Base-by-base conservation (phyloP, 1,284 basidiomycete species). In the Leccinum subspadiceum region DNA sequence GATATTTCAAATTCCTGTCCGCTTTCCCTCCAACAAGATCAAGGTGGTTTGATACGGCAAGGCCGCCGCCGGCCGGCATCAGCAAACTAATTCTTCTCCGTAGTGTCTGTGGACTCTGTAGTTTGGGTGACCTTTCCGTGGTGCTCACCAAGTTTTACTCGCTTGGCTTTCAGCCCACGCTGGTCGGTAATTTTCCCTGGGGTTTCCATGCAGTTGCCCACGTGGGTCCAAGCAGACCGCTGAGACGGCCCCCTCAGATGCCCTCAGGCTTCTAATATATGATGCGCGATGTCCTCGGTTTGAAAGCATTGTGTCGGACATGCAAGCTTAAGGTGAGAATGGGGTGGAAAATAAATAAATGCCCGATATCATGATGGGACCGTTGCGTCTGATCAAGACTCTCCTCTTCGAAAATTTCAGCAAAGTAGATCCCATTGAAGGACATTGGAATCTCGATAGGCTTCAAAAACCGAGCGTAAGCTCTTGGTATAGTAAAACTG, bases 1-100 rank as follows among this genome's bases (percentile, higher is more conserved):
- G 39, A 9, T 49, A 68, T 68, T 68, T 68, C 60, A 68, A 68
- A 68, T 71, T 39, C 10, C 9, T 17, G 1, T 4, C 26, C 22
- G 44, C 20, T 29, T n/a, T 31, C 13, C 24, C 49, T 8, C 46
- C 20, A n/a, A 4, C 17, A 4, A 46, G 44, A 6, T 46, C 17
- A 13, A 17, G 31, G 31, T 33, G 31, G 31, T 33, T 33, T 33
- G 31, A 5, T 33, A 33, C 33, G 33, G 33, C 33, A 33, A 12
- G 26, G 31, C 33, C 33, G 33, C 33, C 8, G 29, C 29, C 29
- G 29, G 29, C 29, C 33, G 33, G 33, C 33, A 33, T 35, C 35
- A 33, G 31, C 10, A 33, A 12, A 33, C 31, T 10, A 33, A 33
- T 12, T 5, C 12, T 12, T 35, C 12, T 13, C 12, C 5, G 13